Base-by-base conservation (phyloP, 164 flowering plant species). In the Dillenia turbinata region DNA sequence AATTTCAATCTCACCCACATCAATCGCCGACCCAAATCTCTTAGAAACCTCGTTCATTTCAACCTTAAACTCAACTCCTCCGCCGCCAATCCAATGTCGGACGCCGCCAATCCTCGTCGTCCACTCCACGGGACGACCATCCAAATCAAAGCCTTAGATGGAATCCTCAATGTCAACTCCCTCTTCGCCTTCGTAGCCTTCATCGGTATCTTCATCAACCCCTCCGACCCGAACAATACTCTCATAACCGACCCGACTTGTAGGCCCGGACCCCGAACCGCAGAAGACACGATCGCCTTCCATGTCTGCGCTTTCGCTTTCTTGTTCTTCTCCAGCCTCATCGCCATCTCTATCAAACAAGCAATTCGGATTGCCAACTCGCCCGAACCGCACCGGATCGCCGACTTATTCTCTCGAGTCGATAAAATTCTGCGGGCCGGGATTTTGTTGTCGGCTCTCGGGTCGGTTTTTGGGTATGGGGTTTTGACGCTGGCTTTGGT, bases 301-400 rank as follows among this genome's bases (percentile, higher is more conserved):
- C 96, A 91, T 51, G 96, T 91, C 13, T 89, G 78, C 83, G 83
- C 97, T 63, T 89, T 94, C 84, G 73, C 83, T 66, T 89, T 76
- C 61, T 91, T 94, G 75, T 90, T 94, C 66, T 91, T 91, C 83
- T 94, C 97, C 63, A 86, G 85, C 76, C 84, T 94, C 67, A 57
- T 91, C 15, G 95, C 97, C 9, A 52, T 72, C 17, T 82, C 80
- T 44, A 77, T 94, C 57, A 94, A 87, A 67, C 96, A 87, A 61
- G 84, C 82, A 56, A 71, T 89, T 65, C 71, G 76, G 54, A 66
- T 69, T 7, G 40, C 40, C 40, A 33, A 33, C 7, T 33, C 40
- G 40, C 40, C 40, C 40, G 40, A 33, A 33, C 40, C 40, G 40
- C 40, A 33, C 40, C 7, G 40, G 40, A 33, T 33, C 7, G 40